These are phyloP conservation scores for Tylopilus subfusipes DNA, from an alignment of 768 basidiomycete genomes.

Conservation along the genomic window DNA sequence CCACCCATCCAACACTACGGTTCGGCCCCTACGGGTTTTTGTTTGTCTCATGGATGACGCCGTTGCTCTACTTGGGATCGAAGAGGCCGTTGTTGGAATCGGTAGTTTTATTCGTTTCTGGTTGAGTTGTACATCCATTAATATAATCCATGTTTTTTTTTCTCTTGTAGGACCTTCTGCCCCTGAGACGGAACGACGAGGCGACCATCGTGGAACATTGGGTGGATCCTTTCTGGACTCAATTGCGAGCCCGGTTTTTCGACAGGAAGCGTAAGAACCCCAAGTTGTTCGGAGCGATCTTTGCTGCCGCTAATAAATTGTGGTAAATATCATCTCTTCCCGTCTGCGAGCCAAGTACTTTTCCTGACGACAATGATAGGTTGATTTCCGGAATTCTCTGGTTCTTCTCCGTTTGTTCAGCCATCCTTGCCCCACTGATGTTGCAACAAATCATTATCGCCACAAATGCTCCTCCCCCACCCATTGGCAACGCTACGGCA, in stretches of 20 bases:
- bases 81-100: constrained; percentile 30
- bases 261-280: constrained; percentile 15
- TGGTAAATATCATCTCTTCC: constrained; percentile 12
- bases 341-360: neutral
- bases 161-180: constrained; percentile 22
- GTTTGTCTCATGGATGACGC: constrained; percentile 27
- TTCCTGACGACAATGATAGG: constrained; percentile 11
- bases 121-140: constrained; percentile 21
- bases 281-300: constrained; percentile 16
- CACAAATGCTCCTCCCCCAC: constrained; percentile 16
- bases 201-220: constrained; percentile 23
- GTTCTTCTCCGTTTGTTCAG: constrained; percentile 23
- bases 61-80: constrained; percentile 23
- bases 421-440: constrained; percentile 24
- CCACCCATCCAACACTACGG: constrained; percentile 21
- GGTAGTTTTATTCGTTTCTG: constrained; percentile 28
- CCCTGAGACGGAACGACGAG: constrained; percentile 26
- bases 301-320: constrained; percentile 11
- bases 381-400: constrained; percentile 27
- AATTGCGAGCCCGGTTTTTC: constrained; percentile 18
- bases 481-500: constrained; percentile 17
- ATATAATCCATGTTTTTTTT: constrained; percentile 11
- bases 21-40: constrained; percentile 14
- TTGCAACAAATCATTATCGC: constrained; percentile 29
- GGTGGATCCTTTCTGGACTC: constrained; percentile 24